A percentile compares a stretch with the other conserved stretches of the same genome.
Conservation (phyloP, 1,284 basidiomycete species). For the Boletus semigastroideus region DNA sequence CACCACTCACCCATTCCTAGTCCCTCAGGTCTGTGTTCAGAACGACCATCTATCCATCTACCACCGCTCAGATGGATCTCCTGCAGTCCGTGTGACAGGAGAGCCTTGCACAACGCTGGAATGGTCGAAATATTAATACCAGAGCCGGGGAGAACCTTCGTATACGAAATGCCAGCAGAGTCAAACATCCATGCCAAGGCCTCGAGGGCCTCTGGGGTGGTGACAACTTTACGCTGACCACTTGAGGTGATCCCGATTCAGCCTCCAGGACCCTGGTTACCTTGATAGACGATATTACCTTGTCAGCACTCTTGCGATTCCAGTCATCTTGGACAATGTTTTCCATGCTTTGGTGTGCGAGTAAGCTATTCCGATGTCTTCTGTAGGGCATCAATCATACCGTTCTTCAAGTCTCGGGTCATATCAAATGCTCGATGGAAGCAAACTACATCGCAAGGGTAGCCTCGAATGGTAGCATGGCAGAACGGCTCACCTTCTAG, state of each 20-base stretch:
- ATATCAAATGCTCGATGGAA: slow-evolving; percentile 86
- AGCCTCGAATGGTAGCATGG: not conserved
- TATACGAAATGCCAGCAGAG: slow-evolving; percentile 26
- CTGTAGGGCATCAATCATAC: slow-evolving; percentile 33
- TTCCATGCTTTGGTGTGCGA: slow-evolving; percentile 45
- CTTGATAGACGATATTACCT: slow-evolving; percentile 44
- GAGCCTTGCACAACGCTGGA: slow-evolving; percentile 42
- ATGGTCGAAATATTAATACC: slow-evolving; percentile 63
- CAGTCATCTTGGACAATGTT: slow-evolving; percentile 53
- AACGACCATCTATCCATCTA: slow-evolving; percentile 52
- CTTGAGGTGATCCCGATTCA: slow-evolving; percentile 33
- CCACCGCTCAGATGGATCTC: slow-evolving; percentile 77
- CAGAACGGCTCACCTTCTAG: slow-evolving; percentile 53
- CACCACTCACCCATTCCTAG: slow-evolving; percentile 78
- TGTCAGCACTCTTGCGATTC: slow-evolving; percentile 72
- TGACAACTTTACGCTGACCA: slow-evolving; percentile 48
- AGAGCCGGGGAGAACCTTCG: slow-evolving; percentile 68
- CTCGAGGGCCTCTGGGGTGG: slow-evolving; percentile 39
- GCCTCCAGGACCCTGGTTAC: not conserved
- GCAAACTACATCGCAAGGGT: slow-evolving; percentile 50
- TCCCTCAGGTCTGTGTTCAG: slow-evolving; percentile 49
- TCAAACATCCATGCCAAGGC: slow-evolving; percentile 45
- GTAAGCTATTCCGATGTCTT: not conserved
- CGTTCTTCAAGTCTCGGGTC: slow-evolving; percentile 54
- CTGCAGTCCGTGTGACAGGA: slow-evolving; percentile 54